Base-by-base conservation (phyloP, 2,329 filamentous ascomycete species). In the Arthrobotrys conoides region DNA sequence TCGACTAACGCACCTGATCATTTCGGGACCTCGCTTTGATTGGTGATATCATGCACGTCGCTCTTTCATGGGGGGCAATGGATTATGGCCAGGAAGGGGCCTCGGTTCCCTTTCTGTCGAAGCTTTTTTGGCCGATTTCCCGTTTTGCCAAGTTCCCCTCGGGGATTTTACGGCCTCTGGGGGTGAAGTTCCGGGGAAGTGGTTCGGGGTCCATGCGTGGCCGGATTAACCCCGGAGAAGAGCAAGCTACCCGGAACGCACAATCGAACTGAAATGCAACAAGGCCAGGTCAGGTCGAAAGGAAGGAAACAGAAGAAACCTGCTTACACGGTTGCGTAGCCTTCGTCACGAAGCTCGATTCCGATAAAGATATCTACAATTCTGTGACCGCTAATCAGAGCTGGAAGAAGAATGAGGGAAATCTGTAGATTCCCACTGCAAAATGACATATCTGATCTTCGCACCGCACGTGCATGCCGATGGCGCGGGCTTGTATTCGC, bases 1-100 rank as follows among this genome's bases (percentile, higher is more conserved):
- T n/a, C n/a, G n/a, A n/a, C 57, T 24, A 59, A 38, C 51, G 33
- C 70, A 73, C 70, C 70, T 73, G 70, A 73, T 73, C 70, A 64
- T 20, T 63, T 16, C 38, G 33, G 18, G 27, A 55, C 14, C 38
- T 55, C 67, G 10, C 46, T 63, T 46, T 64, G 69, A 72, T 65
- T 72, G 69, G 69, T 72, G 69, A 65, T 72, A 65, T 57, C 59
- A 68, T 55, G 48, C 48, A 68, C 1, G 57, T 61, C 36, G n/a
- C 18, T 59, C n/a, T n/a, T 36, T 41, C 38, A 22, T 51, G 20
- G 51, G 51, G 65, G 36, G 22, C 8, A 2, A 8, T 22, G 22
- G 20, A 12, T 14, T 12, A n/a, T 24, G 22, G 27, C 6, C 27
- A 30, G 27, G 48, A 27, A 36, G 53, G 57, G 33, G 53, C 53